A percentile compares a stretch with the other conserved stretches of the same genome.
phyloP scores from a whole-genome alignment of 73 alveolate genomes.

The Stentor coeruleus region DNA sequence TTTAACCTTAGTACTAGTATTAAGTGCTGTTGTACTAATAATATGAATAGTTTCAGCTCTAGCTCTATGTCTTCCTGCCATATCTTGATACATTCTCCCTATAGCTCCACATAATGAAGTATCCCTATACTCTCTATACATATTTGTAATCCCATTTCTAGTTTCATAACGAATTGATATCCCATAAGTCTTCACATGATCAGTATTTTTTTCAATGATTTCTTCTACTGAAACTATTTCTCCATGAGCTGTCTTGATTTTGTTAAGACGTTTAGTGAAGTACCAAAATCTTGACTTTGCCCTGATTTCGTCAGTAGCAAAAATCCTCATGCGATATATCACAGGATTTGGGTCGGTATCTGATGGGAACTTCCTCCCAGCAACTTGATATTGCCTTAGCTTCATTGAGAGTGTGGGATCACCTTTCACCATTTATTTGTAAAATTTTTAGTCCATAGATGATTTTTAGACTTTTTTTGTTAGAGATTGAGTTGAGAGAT shows the following conservation, averaged over 20 bases:
- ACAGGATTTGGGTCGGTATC: conserved; percentile 57
- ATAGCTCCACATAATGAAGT: conserved; percentile 67
- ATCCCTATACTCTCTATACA: conserved; percentile 78
- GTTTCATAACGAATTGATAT: conserved; percentile 65
- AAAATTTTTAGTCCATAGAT: too few relatives aligned
- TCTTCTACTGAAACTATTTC: conserved; percentile 60
- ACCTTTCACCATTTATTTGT: too few relatives aligned
- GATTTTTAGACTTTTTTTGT: too few relatives aligned
- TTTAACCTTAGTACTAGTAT: too few relatives aligned
- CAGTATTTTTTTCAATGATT: conserved; percentile 52
- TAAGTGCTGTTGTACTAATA: too few relatives aligned
- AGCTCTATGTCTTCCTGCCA: conserved; percentile 83
- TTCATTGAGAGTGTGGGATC: conserved; percentile 20
- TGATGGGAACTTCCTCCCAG: conserved; percentile 64
- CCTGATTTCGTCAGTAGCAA: conserved; percentile 54
- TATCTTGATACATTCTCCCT: conserved; percentile 64
- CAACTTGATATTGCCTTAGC: conserved; percentile 57
- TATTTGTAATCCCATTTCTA: conserved; percentile 68
- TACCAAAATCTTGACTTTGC: conserved; percentile 80
- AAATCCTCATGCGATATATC: conserved; percentile 66
- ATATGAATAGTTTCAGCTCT: conserved; percentile 58
- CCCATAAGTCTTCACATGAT: conserved; percentile 65
- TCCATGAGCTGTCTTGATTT: conserved; percentile 66
- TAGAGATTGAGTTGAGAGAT: too few relatives aligned
- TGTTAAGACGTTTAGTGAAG: conserved; percentile 66